Base-by-base conservation (phyloP, 2,329 filamentous ascomycete genomes). In the Epichloe baconii region DNA sequence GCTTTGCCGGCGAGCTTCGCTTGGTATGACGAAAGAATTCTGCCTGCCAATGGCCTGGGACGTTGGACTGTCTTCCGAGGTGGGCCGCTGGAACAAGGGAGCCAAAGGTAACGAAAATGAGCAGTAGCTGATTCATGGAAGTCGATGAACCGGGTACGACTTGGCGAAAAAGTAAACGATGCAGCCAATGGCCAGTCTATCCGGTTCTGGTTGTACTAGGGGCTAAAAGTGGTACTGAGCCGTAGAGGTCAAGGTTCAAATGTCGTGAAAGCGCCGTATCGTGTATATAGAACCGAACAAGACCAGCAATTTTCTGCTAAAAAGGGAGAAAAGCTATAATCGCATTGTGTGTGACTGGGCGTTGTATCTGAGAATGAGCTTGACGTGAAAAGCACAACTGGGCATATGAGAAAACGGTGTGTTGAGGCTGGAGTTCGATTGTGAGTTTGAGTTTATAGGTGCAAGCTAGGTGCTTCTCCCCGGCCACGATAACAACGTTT, bases 21-120 rank as follows among this genome's bases (percentile, higher is more conserved):
- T 59, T 61, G 23, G 55, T 57, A 12, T 61, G 53, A 47, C 56
- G 57, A 12, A 64, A 56, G 50, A 62, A 62, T 23, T 60, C 58
- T 17, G 58, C 53, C 38, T 62, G 62, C 58, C 60, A 62, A 49
- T 57, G 58, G 45, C 53, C 56, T 31, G 52, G 53, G 41, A 49
- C 45, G 41, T 47, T 36, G 12, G 57, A 51, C 35, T 55, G 47
- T 12, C 54, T 47, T 47, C 55, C 51, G 12, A 60, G 51, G 10
- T 48, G 47, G 3, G 50, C 52, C 17, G 51, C 53, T 5, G 55
- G 56, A 31, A 62, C 44, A 15, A 60, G 43, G 7, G 55, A 54
- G 31, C 58, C 56, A 47, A 57, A 50, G n/a, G 56, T 51, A 43
- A 65, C 47, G 31, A 52, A 44, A 40, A 57, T 47, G 42, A 59